A percentile compares a stretch with the other conserved stretches of the same genome.
Conservation (phyloP, 345 rosid genomes). For the Syzygium aromaticum region DNA sequence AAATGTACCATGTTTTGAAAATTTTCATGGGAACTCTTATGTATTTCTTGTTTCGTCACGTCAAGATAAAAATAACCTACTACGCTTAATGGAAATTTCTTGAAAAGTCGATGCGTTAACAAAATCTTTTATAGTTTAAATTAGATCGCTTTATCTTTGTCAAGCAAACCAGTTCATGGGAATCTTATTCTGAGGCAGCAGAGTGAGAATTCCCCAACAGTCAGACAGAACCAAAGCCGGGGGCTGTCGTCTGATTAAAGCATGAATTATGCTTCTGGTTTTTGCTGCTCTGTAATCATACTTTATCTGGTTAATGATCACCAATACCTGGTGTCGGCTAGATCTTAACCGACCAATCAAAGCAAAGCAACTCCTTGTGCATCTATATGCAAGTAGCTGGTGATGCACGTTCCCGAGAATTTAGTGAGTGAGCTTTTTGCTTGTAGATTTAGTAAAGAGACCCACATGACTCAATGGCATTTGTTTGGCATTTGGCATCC, state of each 20-base stretch:
- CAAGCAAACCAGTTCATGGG: not conserved
- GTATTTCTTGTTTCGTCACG: not conserved
- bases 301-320: not conserved
- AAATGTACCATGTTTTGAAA: not conserved
- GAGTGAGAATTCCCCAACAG: not conserved
- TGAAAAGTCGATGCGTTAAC: not conserved
- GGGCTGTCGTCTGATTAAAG: not conserved
- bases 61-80: not conserved
- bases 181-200: not conserved
- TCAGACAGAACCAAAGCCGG: not conserved
- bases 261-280: not conserved
- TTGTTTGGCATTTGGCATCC: not conserved
- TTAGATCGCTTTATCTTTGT: not conserved
- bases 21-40: not conserved
- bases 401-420: not conserved
- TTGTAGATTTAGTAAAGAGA: not conserved
- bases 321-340: not conserved
- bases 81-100: not conserved
- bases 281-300: not conserved
- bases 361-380: not conserved
- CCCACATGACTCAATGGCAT: not conserved
- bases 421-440: not conserved
- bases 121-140: not conserved
- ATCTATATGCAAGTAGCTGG: not conserved
- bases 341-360: not conserved